A percentile compares a stretch with the other conserved stretches of the same genome.
Conservation (phyloP, 306 rosid genomes). For the Crotalaria pallida region DNA sequence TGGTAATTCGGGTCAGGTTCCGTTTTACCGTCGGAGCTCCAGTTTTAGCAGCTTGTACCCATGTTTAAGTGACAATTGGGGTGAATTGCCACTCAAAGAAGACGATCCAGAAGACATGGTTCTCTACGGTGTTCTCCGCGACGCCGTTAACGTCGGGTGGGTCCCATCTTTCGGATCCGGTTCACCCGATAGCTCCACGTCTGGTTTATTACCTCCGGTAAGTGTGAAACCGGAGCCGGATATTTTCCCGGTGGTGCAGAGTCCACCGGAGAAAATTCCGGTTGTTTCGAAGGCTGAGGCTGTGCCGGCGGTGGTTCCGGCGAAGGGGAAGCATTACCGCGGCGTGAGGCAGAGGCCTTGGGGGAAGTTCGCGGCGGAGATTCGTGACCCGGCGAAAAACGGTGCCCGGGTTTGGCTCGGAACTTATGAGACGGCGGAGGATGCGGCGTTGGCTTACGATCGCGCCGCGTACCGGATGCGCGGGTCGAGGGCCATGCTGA, state of each 20-base stretch:
- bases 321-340: slow-evolving; percentile 77
- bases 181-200: slow-evolving; percentile 13
- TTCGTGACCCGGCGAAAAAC: slow-evolving; percentile 87
- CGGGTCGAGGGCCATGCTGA: slow-evolving; percentile 72
- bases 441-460: slow-evolving; percentile 90
- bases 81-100: slow-evolving; percentile 69
- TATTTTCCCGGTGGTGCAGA: background rate
- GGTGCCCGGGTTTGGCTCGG: slow-evolving; percentile 98
- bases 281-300: background rate
- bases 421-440: slow-evolving; percentile 89
- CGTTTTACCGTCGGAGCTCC: slow-evolving; percentile 46
- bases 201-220: background rate
- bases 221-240: slow-evolving; percentile 51
- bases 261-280: background rate
- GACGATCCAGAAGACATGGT: slow-evolving; percentile 86
- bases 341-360: slow-evolving; percentile 93
- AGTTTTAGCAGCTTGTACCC: slow-evolving; percentile 59
- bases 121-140: slow-evolving; percentile 67
- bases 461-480: slow-evolving; percentile 91
- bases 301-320: slow-evolving; percentile 33
- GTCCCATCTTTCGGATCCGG: slow-evolving; percentile 49
- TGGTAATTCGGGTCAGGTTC: slow-evolving; percentile 5
- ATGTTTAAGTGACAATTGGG: slow-evolving; percentile 69
- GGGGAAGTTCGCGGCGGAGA: slow-evolving; percentile 98
- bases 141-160: slow-evolving; percentile 69